Conservation (phyloP, 352 stramenopile species). For the Phytophthora megakarya region DNA sequence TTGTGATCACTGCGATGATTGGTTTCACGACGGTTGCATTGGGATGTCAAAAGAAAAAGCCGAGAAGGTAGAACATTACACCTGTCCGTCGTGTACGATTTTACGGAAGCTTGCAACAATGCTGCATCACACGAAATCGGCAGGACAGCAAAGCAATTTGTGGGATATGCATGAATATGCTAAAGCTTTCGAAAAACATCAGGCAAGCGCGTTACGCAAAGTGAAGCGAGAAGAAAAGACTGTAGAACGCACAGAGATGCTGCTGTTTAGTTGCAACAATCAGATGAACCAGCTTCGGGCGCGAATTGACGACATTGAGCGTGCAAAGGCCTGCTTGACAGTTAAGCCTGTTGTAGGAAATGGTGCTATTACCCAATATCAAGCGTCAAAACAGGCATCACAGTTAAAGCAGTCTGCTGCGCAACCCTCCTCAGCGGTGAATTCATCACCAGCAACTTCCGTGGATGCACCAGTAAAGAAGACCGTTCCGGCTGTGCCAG, state of each 20-base stretch:
- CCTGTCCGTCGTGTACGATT: constrained; percentile 93
- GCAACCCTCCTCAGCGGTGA: constrained; percentile 1
- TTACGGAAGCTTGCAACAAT: constrained; percentile 84
- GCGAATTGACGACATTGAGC: constrained; percentile 78
- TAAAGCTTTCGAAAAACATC: constrained; percentile 85
- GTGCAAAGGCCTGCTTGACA: constrained; percentile 59
- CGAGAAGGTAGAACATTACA: constrained; percentile 96
- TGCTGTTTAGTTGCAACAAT: constrained; percentile 78
- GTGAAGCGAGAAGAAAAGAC: constrained; percentile 88
- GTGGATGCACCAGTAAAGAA: constrained; percentile 2
- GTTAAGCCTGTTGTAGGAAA: constrained; percentile 33
- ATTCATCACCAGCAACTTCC: constrained; percentile 15
- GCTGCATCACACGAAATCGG: constrained; percentile 48
- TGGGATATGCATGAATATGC: constrained; percentile 84
- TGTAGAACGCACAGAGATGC: constrained; percentile 78
- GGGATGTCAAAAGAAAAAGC: constrained; percentile 92
- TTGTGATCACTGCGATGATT: constrained; percentile 88
- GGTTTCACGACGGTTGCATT: constrained; percentile 91
- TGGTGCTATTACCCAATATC: constrained; percentile 15
- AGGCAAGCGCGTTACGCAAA: constrained; percentile 71
- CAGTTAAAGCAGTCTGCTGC: constrained; percentile 14
- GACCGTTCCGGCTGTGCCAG: background rate
- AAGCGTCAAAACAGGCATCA: constrained; percentile 6
- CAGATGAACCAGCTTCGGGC: constrained; percentile 78
- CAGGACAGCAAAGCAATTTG: constrained; percentile 71